Percentiles rank a stretch among this genome's conserved stretches.
Evolutionary conservation across 106 monocot species (phyloP).

Genomic region (Narthecium ossifragum): DNA sequence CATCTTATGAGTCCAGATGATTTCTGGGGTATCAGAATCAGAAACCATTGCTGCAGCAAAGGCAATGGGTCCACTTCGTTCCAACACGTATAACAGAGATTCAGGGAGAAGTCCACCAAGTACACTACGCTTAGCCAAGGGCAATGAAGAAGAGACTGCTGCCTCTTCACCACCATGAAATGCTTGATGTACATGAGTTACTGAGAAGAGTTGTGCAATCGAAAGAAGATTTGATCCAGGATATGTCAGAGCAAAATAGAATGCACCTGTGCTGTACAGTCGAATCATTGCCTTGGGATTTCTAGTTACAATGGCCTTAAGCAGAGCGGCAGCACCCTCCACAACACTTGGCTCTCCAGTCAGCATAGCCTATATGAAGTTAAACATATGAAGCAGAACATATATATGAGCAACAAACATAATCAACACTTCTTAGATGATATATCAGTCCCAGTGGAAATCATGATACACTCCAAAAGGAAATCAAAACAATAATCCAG

Average conservation of each 20-base stretch:
- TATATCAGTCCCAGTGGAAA: too few relatives aligned
- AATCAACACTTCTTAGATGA: too few relatives aligned
- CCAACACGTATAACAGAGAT: conserved; percentile 93
- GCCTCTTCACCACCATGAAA: conserved; percentile 99
- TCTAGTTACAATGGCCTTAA: conserved; percentile 91
- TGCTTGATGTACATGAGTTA: conserved; percentile 91
- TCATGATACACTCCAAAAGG: too few relatives aligned
- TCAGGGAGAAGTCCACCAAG: conserved; percentile 96
- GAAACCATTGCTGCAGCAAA: conserved; percentile 99
- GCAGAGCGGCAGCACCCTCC: conserved; percentile 75
- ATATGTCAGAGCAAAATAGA: conserved; percentile 95
- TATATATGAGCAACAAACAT: too few relatives aligned
- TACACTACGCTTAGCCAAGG: conserved; percentile 94
- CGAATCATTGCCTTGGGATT: conserved; percentile 98
- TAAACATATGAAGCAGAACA: too few relatives aligned
- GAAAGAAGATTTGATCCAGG: conserved; percentile 96
- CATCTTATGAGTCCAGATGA: conserved; percentile 99
- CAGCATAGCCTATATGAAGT: conserved; percentile 95
- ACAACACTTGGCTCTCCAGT: conserved; percentile 92
- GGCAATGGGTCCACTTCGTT: conserved; percentile 84
- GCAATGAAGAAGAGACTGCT: conserved; percentile 88
- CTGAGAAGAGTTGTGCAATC: conserved; percentile 82
- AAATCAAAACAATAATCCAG: too few relatives aligned
- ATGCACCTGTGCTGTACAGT: conserved; percentile 89
- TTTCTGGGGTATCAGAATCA: conserved; percentile 99